These are phyloP conservation scores for Penicillium desertorum DNA, from an alignment of 495 filamentous ascomycete genomes.

Conservation along the genomic window DNA sequence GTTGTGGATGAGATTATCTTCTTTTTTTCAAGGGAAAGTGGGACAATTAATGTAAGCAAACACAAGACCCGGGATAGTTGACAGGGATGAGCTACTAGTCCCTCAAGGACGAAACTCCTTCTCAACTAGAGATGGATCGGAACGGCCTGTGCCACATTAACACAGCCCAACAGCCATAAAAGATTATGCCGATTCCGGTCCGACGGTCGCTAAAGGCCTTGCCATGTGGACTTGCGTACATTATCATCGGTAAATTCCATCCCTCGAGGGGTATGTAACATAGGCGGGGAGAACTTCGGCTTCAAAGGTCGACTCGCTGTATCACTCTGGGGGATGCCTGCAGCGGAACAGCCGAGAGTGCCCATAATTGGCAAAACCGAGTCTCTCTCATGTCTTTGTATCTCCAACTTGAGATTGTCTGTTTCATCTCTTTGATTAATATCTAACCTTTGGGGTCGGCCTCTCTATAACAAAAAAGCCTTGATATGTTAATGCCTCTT, in stretches of 20 bases:
- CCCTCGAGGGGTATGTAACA: neutral
- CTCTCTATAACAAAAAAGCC: too few relatives aligned
- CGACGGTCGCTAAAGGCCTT: neutral
- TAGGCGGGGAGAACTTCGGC: neutral
- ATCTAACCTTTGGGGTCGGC: too few relatives aligned
- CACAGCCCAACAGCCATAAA: neutral
- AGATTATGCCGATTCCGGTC: neutral
- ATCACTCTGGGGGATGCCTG: conserved; percentile 1
- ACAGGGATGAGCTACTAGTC: too few relatives aligned
- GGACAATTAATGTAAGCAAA: too few relatives aligned
- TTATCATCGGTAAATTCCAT: neutral
- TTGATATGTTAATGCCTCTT: too few relatives aligned
- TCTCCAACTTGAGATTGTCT: too few relatives aligned
- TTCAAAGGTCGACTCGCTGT: neutral
- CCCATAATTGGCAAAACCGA: neutral
- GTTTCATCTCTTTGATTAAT: neutral
- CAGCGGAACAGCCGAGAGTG: neutral
- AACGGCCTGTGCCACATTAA: neutral
- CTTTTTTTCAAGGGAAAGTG: too few relatives aligned
- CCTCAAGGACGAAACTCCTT: too few relatives aligned
- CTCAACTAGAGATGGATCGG: neutral
- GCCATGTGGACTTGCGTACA: neutral
- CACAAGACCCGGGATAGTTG: too few relatives aligned
- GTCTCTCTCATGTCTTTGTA: too few relatives aligned
- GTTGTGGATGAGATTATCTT: neutral